A percentile compares a stretch with the other conserved stretches of the same genome.
phyloP scores from a whole-genome alignment of 2,329 filamentous ascomycete genomes.

The Cordyceps farinosa region DNA sequence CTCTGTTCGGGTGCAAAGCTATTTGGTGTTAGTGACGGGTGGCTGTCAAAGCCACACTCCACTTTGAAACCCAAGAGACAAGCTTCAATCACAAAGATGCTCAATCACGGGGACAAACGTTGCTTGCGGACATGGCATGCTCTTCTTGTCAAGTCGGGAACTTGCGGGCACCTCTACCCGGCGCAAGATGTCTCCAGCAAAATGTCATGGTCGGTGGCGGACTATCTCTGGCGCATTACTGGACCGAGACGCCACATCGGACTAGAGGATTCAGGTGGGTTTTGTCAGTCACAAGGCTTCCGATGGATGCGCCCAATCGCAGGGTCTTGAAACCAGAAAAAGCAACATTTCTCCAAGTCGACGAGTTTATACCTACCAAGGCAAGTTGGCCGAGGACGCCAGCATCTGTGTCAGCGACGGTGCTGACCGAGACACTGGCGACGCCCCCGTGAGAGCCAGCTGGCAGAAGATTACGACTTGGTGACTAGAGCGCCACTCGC shows the following conservation, averaged over 20 bases:
- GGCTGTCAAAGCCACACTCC: background rate
- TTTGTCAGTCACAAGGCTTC: background rate
- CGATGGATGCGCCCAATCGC: background rate
- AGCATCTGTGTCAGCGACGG: background rate
- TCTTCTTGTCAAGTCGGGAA: background rate
- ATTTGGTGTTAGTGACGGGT: slow-evolving; percentile 6
- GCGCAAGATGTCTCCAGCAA: background rate
- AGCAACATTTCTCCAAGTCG: background rate
- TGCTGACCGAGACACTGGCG: slow-evolving; percentile 9
- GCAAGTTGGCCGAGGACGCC: background rate
- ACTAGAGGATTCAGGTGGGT: background rate
- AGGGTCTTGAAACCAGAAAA: background rate
- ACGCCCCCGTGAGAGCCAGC: background rate
- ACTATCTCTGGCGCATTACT: background rate
- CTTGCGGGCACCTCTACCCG: background rate
- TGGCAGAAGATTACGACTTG: background rate
- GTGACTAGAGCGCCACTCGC: slow-evolving; percentile 5
- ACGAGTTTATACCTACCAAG: background rate
- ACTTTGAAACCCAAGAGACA: background rate
- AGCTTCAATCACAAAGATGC: background rate
- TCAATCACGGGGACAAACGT: background rate
- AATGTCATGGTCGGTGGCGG: background rate
- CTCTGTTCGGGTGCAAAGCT: slow-evolving; percentile 2
- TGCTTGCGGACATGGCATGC: background rate
- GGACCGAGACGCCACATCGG: slow-evolving; percentile 11